Base-by-base conservation (phyloP, 768 basidiomycete species). In the Amanita polypyramis region DNA sequence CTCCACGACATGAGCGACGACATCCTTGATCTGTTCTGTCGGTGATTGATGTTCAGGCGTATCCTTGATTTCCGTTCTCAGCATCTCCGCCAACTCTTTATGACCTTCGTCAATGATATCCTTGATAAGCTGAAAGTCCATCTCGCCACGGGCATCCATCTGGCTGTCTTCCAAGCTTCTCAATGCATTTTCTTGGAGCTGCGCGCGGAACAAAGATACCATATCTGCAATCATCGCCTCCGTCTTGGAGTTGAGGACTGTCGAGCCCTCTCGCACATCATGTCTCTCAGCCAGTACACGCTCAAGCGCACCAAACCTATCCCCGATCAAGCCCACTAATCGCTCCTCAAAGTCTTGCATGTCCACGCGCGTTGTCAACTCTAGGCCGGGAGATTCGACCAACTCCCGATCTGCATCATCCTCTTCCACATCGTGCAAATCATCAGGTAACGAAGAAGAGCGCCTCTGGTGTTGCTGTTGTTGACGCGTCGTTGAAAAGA, bases 111-210 rank as follows among this genome's bases (percentile, higher is more conserved):
- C 77, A 17, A 91, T 68, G 32, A 80, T 68, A 51, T 79, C 78
- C 56, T 75, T 82, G 58, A 91, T 73, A 52, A 86, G 66, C 57
- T 87, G 82, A 59, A 87, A 79, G 63, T 90, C 87, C 20, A 88
- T 64, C 53, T 90, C 86, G 15, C 82, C 85, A 25, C 78, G 76
- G 19, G 82, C 85, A 55, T 87, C 84, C 65, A 77, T 67, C 55
- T 76, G 79, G 51, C 73, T 75, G 47, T 82, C 79, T 17, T 85
- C 81, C 42, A 73, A 53, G 15, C 73, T 71, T 38, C 73, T 72
- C 5, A 68, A 67, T 0, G 80, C 77, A 6, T 79, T 77, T 34
- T 81, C 79, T 47, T 77, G 77, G 8, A 86, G 64, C 54, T 86
- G 83, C 15, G 76, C 65, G 7, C 82, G 74, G 69, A 87, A 82